Conservation (phyloP, 2,329 filamentous ascomycete species). For the Emmonsiellopsis sp. region DNA sequence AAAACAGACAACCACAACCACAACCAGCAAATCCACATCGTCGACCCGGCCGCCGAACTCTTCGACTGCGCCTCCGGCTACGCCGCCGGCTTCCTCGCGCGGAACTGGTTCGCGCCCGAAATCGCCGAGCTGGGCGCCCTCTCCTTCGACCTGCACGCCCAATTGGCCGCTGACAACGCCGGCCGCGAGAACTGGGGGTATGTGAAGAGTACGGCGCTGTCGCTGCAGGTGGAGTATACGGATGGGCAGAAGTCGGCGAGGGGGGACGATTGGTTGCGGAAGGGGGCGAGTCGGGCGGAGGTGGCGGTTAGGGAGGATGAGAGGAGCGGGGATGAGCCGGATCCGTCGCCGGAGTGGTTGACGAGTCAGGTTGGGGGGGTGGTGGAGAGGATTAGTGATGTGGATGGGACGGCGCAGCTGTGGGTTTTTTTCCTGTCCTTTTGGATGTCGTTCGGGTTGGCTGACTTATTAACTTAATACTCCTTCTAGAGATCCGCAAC, state of each 20-base stretch:
- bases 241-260: constrained; percentile 33
- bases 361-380: constrained; percentile 45
- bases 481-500: constrained; percentile 51
- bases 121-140: constrained; percentile 53
- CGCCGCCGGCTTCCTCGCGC: constrained; percentile 64
- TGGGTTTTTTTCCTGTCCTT: constrained; percentile 28
- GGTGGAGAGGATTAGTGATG: constrained; percentile 53
- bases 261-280: constrained; percentile 57
- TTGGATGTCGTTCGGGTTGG: not conserved
- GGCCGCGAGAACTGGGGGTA: constrained; percentile 54
- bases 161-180: constrained; percentile 51
- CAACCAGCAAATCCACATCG: constrained; percentile 42
- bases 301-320: constrained; percentile 35
- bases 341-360: constrained; percentile 48
- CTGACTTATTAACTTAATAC: not conserved
- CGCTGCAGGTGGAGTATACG: constrained; percentile 35
- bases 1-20: constrained; percentile 9
- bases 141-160: constrained; percentile 60
- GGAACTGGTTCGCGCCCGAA: constrained; percentile 59
- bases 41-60: constrained; percentile 51
- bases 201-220: constrained; percentile 50
- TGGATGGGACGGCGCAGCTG: constrained; percentile 56
- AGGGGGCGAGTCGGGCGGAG: constrained; percentile 55
- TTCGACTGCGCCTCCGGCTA: constrained; percentile 67
- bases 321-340: constrained; percentile 22